These are phyloP conservation scores for Aspergillus ostianus DNA, from an alignment of 495 filamentous ascomycete genomes.

Conservation along the genomic window DNA sequence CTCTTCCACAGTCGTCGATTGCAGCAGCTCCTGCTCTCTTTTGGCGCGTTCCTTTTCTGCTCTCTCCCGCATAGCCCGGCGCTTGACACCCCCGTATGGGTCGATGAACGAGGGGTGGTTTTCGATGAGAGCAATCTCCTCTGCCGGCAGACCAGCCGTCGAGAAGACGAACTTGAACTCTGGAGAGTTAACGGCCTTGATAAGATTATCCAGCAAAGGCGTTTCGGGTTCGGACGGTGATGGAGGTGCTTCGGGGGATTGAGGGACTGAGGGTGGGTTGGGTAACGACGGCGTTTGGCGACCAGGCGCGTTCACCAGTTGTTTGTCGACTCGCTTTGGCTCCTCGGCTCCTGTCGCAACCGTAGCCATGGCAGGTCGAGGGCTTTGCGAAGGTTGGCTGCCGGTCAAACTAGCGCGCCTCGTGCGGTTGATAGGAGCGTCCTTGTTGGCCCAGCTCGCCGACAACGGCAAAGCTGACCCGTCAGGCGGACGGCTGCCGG, in stretches of 20 bases:
- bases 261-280: constrained; percentile 23
- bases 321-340: constrained; percentile 37
- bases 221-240: constrained; percentile 28
- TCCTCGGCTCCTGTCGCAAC: constrained; percentile 49
- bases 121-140: constrained; percentile 55
- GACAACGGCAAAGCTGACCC: constrained; percentile 86
- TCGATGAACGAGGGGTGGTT: constrained; percentile 80
- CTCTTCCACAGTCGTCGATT: constrained; percentile 50
- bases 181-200: constrained; percentile 55
- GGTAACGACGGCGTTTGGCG: constrained; percentile 26
- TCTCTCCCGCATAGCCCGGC: constrained; percentile 68
- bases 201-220: constrained; percentile 42
- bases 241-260: constrained; percentile 17
- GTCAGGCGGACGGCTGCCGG: constrained; percentile 57
- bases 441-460: constrained; percentile 88
- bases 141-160: constrained; percentile 44
- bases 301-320: constrained; percentile 24
- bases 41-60: constrained; percentile 60
- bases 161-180: constrained; percentile 63
- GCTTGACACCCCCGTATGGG: constrained; percentile 69
- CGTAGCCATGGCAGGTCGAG: constrained; percentile 62
- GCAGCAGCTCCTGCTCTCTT: constrained; percentile 58
- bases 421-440: constrained; percentile 63
- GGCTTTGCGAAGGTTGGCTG: constrained; percentile 78
- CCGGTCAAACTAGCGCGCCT: constrained; percentile 72